Base-by-base conservation (phyloP, 345 rosid genomes). In the Murraya koenigii region DNA sequence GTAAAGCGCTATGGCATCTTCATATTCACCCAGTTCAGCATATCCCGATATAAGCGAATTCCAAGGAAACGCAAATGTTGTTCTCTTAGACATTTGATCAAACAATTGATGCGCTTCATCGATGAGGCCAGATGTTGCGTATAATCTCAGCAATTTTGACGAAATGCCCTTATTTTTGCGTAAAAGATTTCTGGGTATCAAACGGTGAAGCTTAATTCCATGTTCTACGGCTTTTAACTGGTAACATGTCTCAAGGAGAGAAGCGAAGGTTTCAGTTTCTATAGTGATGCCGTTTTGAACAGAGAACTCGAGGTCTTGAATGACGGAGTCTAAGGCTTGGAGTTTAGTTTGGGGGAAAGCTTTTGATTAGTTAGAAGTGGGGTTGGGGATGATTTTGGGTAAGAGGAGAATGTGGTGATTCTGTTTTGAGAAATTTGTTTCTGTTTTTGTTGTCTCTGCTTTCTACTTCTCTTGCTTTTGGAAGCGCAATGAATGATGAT, bases 1-100 rank as follows among this genome's bases (percentile, higher is more conserved):
- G 74, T 93, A 93, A 7, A 93, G 84, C 66, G 97, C 95, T 85
- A 95, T 78, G 39, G 97, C 97, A 41, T 93, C 97, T 80, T 91
- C 97, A 61, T 87, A 85, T 61, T 82, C 84, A 69, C 93, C 94
- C 77, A 77, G 65, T 76, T 88, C 91, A 6, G 90, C 83, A 63
- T 95, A 93, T 25, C 97, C 97, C 0, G 97, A 89, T 60, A 95
- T 88, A 36, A 93, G 91, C 64, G 98, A 93, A 76, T 95, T 95
- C 98, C 98, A 95, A 1, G 93, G 85, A 75, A 95, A 95, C 22
- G 97, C 88, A 1, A 88, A 89, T 2, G 76, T 74, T 1, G 80
- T 75, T 71, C 94, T 75, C 33, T 68, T 88, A 65, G 87, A 49
- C 98, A 94, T 95, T 85, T 87, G 80, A 78, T 95, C 98, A 68